These are phyloP conservation scores for Leucosporidium scottii DNA, from an alignment of 768 basidiomycete genomes.

Conservation along the genomic window DNA sequence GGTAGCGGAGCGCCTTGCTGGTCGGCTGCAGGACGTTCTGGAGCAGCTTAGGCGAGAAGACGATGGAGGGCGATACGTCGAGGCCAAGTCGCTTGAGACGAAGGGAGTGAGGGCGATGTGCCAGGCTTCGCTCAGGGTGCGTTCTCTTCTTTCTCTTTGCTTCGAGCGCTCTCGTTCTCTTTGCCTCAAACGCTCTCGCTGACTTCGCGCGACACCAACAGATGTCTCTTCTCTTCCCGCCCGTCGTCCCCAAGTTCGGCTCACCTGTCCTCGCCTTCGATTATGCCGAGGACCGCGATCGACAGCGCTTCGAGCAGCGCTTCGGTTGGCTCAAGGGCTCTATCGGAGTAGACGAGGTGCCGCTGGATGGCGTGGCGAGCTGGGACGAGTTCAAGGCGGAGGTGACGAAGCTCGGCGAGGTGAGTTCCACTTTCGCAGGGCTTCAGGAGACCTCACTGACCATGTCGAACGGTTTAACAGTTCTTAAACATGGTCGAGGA, in stretches of 20 bases:
- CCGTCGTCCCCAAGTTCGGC: neutral
- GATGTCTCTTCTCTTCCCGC: neutral
- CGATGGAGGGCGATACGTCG: neutral
- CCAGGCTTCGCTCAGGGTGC: neutral
- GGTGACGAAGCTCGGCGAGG: neutral
- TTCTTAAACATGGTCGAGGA: neutral
- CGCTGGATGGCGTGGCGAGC: conserved; percentile 76
- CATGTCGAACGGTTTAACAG: neutral
- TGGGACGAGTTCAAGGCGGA: conserved; percentile 56
- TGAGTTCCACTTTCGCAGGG: neutral
- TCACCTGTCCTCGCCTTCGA: conserved; percentile 15
- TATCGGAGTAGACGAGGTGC: neutral
- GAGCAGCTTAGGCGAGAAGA: neutral
- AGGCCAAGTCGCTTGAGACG: neutral
- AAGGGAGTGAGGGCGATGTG: neutral
- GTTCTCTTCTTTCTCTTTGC: neutral
- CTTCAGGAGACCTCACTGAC: neutral
- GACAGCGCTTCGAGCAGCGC: conserved; percentile 7
- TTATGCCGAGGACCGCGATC: neutral
- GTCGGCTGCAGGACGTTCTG: neutral
- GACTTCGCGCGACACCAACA: no score
- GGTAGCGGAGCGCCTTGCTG: conserved; percentile 1
- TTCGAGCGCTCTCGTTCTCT: no score
- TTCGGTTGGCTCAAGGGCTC: conserved; percentile 11
- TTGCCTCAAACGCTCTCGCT: no score